phyloP scores from a whole-genome alignment of 352 stramenopile species.

The Globisporangium iwayamae region DNA sequence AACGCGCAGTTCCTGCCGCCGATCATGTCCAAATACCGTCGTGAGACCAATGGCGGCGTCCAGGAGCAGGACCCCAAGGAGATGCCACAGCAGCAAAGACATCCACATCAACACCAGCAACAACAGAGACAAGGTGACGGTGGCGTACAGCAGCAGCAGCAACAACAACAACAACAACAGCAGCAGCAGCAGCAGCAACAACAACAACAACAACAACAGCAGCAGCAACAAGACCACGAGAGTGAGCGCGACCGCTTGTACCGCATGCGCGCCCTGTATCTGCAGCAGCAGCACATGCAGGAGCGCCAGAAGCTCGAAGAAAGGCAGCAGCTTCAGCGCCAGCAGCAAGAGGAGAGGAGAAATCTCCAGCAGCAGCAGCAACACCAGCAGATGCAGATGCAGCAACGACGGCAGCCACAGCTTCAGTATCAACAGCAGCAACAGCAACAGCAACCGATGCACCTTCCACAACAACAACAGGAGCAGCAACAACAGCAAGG shows the following conservation, averaged over 20 bases:
- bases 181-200: constrained; percentile 34
- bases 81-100: constrained; percentile 23
- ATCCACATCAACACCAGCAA: constrained; percentile 31
- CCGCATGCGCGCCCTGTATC: constrained; percentile 14
- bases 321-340: constrained; percentile 8
- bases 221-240: constrained; percentile 8
- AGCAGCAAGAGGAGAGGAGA: constrained; percentile 24
- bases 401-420: not conserved
- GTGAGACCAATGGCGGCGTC: constrained; percentile 7
- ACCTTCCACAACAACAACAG: not conserved
- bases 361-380: not conserved
- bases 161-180: constrained; percentile 34
- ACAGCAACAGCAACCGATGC: not conserved
- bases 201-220: constrained; percentile 32
- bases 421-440: not conserved
- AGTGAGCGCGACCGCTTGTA: constrained; percentile 14
- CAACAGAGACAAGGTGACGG: constrained; percentile 24
- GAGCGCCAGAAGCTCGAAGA: constrained; percentile 12
- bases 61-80: constrained; percentile 30
- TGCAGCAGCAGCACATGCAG: constrained; percentile 18
- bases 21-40: constrained; percentile 8
- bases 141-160: not conserved
- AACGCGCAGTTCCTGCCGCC: constrained; percentile 13
- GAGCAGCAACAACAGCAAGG: not conserved
- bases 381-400: constrained; percentile 7